A percentile compares a stretch with the other conserved stretches of the same genome.
Conservation (phyloP, 805 yeast species). For the Priceomyces haplophilus region DNA sequence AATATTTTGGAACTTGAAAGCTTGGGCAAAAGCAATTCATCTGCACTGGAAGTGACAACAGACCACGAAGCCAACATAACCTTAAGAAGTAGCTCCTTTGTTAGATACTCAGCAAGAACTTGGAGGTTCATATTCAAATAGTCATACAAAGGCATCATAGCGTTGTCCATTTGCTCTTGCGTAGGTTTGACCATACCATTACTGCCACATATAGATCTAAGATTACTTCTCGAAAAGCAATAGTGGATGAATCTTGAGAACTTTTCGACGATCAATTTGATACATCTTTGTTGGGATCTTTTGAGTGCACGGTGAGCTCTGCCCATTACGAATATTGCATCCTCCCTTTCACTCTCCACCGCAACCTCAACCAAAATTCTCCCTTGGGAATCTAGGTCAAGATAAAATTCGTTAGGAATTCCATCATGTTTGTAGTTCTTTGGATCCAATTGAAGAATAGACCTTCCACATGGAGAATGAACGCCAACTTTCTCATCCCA, state of each 20-base stretch:
- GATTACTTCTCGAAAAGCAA: conserved; percentile 54
- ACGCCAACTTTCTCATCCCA: conserved; percentile 64
- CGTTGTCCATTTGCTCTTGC: conserved; percentile 52
- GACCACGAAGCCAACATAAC: conserved; percentile 82
- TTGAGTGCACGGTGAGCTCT: conserved; percentile 64
- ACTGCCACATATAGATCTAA: conserved; percentile 54
- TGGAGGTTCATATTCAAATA: conserved; percentile 67
- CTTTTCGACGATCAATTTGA: conserved; percentile 68
- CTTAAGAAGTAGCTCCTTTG: conserved; percentile 52
- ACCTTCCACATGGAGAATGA: conserved; percentile 66
- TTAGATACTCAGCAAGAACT: conserved; percentile 57
- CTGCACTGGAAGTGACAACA: conserved; percentile 67
- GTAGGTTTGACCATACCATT: conserved; percentile 44
- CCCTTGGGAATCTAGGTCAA: conserved; percentile 69
- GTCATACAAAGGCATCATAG: conserved; percentile 70
- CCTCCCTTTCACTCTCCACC: conserved; percentile 75
- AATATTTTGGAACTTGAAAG: conserved; percentile 45
- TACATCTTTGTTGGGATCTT: conserved; percentile 63
- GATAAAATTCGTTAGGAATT: conserved; percentile 54
- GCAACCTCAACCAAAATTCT: conserved; percentile 62
- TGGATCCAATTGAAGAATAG: conserved; percentile 60
- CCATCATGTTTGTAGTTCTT: conserved; percentile 63
- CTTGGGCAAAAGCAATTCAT: conserved; percentile 70
- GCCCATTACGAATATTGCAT: conserved; percentile 79
- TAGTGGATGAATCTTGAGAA: conserved; percentile 62